Conservation (phyloP, 2,329 filamentous ascomycete genomes). For the Rutstroemia sp. region DNA sequence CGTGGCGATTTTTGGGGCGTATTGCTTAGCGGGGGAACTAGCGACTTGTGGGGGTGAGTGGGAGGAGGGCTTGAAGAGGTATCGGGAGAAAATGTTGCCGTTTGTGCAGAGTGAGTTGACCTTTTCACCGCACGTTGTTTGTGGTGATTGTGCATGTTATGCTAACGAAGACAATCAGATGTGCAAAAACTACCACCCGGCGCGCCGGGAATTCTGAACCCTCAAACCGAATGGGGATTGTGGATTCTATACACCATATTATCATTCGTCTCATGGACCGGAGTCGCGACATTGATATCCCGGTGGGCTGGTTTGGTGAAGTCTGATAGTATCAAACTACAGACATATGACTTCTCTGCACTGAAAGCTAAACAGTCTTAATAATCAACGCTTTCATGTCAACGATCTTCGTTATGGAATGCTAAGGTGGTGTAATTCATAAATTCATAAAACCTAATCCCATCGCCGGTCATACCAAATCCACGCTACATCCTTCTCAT, state of each 20-base stretch:
- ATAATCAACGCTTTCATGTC: no score
- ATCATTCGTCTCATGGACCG: background rate
- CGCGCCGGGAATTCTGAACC: background rate
- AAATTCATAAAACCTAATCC: no score
- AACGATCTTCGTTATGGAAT: no score
- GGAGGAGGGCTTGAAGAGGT: background rate
- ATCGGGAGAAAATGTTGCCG: background rate
- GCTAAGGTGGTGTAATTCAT: no score
- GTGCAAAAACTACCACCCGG: slow-evolving; percentile 1
- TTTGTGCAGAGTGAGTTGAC: background rate
- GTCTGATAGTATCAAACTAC: background rate
- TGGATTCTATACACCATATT: background rate
- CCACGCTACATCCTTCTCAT: no score
- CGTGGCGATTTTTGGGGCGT: slow-evolving; percentile 35
- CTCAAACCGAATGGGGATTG: background rate
- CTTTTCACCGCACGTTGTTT: background rate
- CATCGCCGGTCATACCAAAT: no score
- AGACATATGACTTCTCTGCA: background rate
- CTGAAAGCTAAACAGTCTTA: background rate
- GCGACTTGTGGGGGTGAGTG: background rate
- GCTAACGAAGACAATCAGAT: background rate
- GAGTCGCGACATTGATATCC: background rate
- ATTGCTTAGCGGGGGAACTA: slow-evolving; percentile 41
- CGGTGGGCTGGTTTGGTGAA: background rate
- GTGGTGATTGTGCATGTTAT: background rate